Evolutionary conservation across 371 early-diverging fungal genomes (phyloP).

Genomic region (Capillidium heterosporum): DNA sequence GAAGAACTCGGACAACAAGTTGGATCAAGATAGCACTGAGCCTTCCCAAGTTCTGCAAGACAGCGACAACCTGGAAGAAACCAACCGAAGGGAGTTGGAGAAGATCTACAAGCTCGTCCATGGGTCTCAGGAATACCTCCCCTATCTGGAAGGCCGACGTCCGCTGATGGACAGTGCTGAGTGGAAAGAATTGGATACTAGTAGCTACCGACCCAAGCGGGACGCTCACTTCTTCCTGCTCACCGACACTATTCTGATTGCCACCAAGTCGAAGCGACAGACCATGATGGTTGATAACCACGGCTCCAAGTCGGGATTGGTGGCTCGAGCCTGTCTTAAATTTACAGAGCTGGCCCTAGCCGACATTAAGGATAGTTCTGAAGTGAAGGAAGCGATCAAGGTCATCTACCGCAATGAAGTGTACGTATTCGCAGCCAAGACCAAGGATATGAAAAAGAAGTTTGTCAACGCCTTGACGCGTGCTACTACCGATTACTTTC

Average conservation of each 20-base stretch:
- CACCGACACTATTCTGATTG: slow-evolving; percentile 1
- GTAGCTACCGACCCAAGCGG: not conserved
- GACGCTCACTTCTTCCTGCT: slow-evolving; percentile 6
- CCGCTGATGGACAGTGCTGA: slow-evolving; percentile 2
- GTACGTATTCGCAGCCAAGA: not conserved
- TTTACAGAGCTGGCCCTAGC: not conserved
- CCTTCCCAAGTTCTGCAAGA: not conserved
- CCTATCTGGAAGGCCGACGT: not conserved
- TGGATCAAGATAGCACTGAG: too few species aligned
- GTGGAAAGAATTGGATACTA: slow-evolving; percentile 4
- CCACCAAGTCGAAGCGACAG: not conserved
- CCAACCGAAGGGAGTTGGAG: not conserved
- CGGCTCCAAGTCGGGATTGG: not conserved
- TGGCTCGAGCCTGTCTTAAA: not conserved
- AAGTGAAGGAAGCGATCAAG: slow-evolving; percentile 1
- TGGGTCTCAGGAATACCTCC: slow-evolving; percentile 2
- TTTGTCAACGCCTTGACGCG: not conserved
- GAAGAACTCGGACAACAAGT: not conserved
- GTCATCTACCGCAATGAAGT: not conserved
- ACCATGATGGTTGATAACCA: not conserved
- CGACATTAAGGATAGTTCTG: not conserved
- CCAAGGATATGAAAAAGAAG: slow-evolving; percentile 1
- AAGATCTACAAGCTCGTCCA: slow-evolving; percentile 1
- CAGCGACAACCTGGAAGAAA: slow-evolving; percentile 1
- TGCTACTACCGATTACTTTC: not conserved